phyloP scores from a whole-genome alignment of 495 filamentous ascomycete species.

The Tuber umbilicatum region DNA sequence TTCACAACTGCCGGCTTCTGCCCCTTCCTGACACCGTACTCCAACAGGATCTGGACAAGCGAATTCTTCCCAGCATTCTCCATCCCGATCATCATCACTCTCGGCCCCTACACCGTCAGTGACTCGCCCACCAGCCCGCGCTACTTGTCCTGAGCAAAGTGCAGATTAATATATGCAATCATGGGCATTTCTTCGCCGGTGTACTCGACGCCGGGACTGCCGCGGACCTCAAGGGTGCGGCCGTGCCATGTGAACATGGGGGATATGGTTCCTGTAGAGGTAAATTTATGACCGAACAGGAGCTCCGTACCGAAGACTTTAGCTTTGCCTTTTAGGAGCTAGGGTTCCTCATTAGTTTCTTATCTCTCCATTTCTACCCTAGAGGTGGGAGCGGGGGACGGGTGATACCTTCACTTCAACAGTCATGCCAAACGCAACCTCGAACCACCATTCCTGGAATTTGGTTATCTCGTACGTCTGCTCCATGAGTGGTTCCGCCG shows the following conservation, averaged over 20 bases:
- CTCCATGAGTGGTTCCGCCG: slow-evolving; percentile 28
- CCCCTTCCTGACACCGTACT: slow-evolving; percentile 70
- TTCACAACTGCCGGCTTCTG: slow-evolving; percentile 78
- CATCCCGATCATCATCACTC: slow-evolving; percentile 78
- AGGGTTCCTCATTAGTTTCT: background rate
- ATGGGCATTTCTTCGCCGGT: slow-evolving; percentile 79
- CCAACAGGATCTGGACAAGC: slow-evolving; percentile 69
- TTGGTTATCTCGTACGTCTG: slow-evolving; percentile 46
- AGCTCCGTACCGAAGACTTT: slow-evolving; percentile 97
- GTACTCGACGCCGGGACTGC: slow-evolving; percentile 59
- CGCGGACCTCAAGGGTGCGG: slow-evolving; percentile 69
- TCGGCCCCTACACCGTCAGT: slow-evolving; percentile 52
- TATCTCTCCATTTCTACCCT: background rate
- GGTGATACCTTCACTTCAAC: slow-evolving; percentile 58
- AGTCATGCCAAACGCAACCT: slow-evolving; percentile 62
- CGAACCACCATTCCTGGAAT: slow-evolving; percentile 81
- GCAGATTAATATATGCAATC: slow-evolving; percentile 73
- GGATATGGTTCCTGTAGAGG: slow-evolving; percentile 72
- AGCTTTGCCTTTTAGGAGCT: slow-evolving; percentile 73
- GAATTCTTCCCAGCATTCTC: slow-evolving; percentile 79
- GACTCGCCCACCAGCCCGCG: slow-evolving; percentile 50
- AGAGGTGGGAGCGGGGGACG: background rate
- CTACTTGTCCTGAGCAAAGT: slow-evolving; percentile 70
- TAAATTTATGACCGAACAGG: slow-evolving; percentile 69
- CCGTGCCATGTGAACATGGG: slow-evolving; percentile 90